A percentile compares a stretch with the other conserved stretches of the same genome.
These are phyloP conservation scores for Paspalum notatum DNA, from an alignment of 176 grass and related monocot species.

Conservation along the genomic window DNA sequence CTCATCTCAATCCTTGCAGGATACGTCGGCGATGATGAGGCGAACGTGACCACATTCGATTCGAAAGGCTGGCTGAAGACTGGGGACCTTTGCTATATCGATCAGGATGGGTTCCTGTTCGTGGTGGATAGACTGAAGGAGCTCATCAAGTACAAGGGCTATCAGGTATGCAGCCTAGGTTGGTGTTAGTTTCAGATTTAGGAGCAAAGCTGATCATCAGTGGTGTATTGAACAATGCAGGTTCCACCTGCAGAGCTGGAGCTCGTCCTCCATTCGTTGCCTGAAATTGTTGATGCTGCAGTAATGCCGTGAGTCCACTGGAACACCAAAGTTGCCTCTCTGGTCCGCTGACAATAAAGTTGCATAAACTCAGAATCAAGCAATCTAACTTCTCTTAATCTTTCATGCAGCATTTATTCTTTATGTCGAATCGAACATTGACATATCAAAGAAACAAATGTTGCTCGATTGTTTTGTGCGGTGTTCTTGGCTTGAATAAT, in stretches of 20 bases:
- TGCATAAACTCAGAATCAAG: no score
- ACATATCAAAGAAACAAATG: no score
- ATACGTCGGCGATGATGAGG: conserved; percentile 70
- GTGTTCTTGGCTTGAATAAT: no score
- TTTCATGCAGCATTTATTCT: no score
- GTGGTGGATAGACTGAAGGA: background rate
- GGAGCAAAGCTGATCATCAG: background rate
- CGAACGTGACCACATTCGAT: conserved; percentile 59
- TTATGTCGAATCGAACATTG: no score
- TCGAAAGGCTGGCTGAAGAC: conserved; percentile 73
- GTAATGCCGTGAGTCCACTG: conserved; percentile 69
- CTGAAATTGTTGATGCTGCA: conserved; percentile 64
- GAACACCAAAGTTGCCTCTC: no score
- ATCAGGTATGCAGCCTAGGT: no score
- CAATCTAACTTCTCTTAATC: no score
- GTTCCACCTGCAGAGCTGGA: conserved; percentile 85
- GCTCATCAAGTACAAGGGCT: conserved; percentile 15
- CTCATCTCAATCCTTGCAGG: no score
- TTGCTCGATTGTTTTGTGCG: no score
- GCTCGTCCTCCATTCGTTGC: conserved; percentile 61
- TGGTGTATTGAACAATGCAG: conserved; percentile 45
- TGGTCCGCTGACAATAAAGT: no score
- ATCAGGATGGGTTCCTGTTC: background rate
- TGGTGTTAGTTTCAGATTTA: no score
- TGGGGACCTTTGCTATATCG: background rate